Evolutionary conservation across 441 rosid genomes (phyloP), one percentile per base, ranked within the genome.

Genomic region (Kokia cookei): DNA sequence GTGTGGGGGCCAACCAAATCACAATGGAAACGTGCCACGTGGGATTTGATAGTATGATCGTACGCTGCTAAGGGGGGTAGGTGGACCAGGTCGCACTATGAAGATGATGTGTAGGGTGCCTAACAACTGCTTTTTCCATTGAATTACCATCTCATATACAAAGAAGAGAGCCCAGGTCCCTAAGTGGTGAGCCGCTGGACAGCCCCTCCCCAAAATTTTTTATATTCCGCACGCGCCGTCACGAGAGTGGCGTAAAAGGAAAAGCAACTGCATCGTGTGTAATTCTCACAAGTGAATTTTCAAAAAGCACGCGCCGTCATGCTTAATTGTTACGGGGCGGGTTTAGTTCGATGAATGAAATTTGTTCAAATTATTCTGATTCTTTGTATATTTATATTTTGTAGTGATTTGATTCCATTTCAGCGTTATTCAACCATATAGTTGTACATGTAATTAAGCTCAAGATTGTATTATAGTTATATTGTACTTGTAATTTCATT

Each of bases 121-220:
- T 42, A 55, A 67, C 65, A 54, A 27, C 19, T 22, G 60, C 79
- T 62, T 51, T 24, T 32, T 53, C 68, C 72, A 74, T 71, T 66
- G 26, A 72, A 74, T 54, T 67, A 51, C 8, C 1, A 3, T 15
- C n/a, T 61, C 14, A 6, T 5, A 0, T 22, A 1, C 5, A 15
- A 13, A 19, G 42, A 40, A 19, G 14, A 10, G 15, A 19, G 65
- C 22, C 19, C 65, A 2, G 54, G 45, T 35, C 26, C 26, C 1
- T 1, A 2, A 5, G 19, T 5, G 17, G 54, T 14, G 17, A 48
- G 17, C 17, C 17, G n/a, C 2, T 5, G 5, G 54, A 48, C 0
- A 3, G 4, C 48, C 4, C 1, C 48, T 9, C 48, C 48, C 14
- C 48, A 10, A 45, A 12, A 2, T 42, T n/a, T 54, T 4, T 57